phyloP scores from a whole-genome alignment of 2,329 filamentous ascomycete genomes.

The Trichoderma arundinaceum region DNA sequence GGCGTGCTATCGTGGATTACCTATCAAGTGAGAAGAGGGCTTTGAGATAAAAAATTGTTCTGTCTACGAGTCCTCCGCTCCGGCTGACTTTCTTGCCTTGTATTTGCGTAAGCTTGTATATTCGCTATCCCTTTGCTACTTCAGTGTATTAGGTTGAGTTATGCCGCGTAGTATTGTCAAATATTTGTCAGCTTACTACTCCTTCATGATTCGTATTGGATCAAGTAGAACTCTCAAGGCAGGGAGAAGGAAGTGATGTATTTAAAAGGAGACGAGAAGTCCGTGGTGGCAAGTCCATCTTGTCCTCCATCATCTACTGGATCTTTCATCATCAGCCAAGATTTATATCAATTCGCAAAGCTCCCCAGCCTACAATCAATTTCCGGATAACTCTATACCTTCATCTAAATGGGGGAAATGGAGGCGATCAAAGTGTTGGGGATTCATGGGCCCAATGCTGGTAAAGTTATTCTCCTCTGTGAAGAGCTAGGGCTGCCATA shows the following conservation, averaged over 20 bases:
- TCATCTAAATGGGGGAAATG: constrained; percentile 3
- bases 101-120: background rate
- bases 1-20: background rate
- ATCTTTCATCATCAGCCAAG: background rate
- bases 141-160: background rate
- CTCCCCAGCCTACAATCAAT: background rate
- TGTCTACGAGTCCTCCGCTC: constrained; percentile 12
- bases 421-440: constrained; percentile 12
- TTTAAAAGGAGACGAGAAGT: background rate
- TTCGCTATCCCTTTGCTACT: background rate
- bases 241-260: background rate
- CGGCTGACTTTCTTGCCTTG: constrained; percentile 3
- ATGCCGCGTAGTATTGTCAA: background rate
- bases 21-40: background rate
- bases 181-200: constrained; percentile 3
- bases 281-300: background rate
- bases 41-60: background rate
- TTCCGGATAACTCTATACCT: background rate
- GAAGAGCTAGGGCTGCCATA: constrained; percentile 48
- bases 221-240: background rate
- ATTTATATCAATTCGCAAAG: background rate
- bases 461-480: constrained; percentile 44
- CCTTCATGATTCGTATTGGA: background rate
- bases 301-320: background rate
- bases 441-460: constrained; percentile 40